These are phyloP conservation scores for Candida succiphila DNA, from an alignment of 805 yeast genomes.

Conservation along the genomic window DNA sequence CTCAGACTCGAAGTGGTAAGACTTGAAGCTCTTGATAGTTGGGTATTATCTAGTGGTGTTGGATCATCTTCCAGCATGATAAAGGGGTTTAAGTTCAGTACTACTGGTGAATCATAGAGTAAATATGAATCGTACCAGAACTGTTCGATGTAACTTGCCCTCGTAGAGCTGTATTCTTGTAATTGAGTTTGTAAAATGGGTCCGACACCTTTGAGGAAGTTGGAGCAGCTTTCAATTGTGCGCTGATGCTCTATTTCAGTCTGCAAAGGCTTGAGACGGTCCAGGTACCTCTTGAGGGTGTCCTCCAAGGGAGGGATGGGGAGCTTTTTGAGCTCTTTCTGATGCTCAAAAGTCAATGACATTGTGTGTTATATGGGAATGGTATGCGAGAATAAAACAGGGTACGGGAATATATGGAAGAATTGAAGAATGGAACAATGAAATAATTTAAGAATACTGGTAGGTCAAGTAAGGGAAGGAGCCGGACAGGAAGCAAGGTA, in stretches of 20 bases:
- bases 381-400: background rate
- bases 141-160: conserved; percentile 82
- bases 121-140: conserved; percentile 91
- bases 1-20: conserved; percentile 68
- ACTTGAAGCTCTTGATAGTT: conserved; percentile 73
- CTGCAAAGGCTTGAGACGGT: conserved; percentile 70
- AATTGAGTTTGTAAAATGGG: conserved; percentile 55
- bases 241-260: conserved; percentile 57
- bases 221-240: conserved; percentile 48
- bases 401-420: no score
- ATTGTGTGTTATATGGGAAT: no score
- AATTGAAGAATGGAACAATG: no score
- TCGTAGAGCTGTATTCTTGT: conserved; percentile 46
- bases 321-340: conserved; percentile 47
- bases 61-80: conserved; percentile 90
- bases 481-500: no score
- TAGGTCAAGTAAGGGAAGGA: no score
- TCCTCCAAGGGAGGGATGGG: conserved; percentile 74
- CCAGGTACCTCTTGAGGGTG: conserved; percentile 58
- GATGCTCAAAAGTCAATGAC: conserved; percentile 50
- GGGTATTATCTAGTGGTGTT: conserved; percentile 52
- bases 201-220: conserved; percentile 45
- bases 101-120: conserved; percentile 83
- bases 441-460: no score
- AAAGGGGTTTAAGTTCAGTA: conserved; percentile 84